Evolutionary conservation across 805 yeast genomes (phyloP), one percentile per base, ranked within the genome.

Genomic region (Saccharomycopsis sp.): DNA sequence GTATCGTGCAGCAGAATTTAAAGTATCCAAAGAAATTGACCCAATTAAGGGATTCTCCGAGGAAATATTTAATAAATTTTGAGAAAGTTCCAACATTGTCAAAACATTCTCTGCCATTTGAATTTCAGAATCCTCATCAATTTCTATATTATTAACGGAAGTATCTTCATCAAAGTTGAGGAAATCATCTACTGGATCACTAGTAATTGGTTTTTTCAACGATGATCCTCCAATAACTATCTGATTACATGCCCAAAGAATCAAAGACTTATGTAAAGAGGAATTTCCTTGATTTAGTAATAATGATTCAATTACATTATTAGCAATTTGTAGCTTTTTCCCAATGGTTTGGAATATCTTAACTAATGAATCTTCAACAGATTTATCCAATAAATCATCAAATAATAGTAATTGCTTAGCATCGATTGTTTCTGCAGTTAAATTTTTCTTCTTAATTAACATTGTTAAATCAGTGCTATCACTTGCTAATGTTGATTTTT

Each of bases 1-100:
- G 3, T 54, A 41, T 10, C 44, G 46, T n/a, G 62, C 56, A 3
- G 56, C 54, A 13, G 49, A 45, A 1, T 58, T 57, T 29, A 77
- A 63, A 0, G 76, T 52, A 37, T 67, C 68, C 3, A 76, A 45
- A 0, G 79, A 66, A 10, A 69, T 59, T 2, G 61, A 54, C 20
- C 41, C 28, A n/a, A 27, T 32, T 20, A 30, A 12, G 21, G 13
- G 14, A 31, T 31, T 18, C 9, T 17, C 33, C 6, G 21, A 17
- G 20, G 21, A 15, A 31, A n/a, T 14, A 27, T 20, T 68, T 3
- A 72, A 52, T 2, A 73, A 39, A 1, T 60, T 63, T 41, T 65
- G 70, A 9, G 55, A 49, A 14, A 42, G 45, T 17, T 54, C 58
- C 6, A 46, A 21, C 32, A 44, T 13, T 2, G 35, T 33, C n/a